Evolutionary conservation across 805 yeast genomes (phyloP), one percentile per base, ranked within the genome.

Genomic region (Candida verbasci): DNA sequence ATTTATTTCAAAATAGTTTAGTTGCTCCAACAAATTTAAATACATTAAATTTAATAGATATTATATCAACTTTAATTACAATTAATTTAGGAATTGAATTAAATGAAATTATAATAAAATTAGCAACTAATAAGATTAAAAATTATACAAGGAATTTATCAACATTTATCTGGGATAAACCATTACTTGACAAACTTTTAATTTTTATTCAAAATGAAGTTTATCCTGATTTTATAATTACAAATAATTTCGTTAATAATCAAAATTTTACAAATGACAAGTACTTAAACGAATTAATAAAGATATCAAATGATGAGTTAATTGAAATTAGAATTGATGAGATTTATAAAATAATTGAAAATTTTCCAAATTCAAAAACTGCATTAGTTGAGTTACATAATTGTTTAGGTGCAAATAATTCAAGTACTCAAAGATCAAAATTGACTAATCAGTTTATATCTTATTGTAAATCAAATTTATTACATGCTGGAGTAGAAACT

Each of bases 401-500:
- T 22, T 78, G 84, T 41, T 48, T 83, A 30, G 29, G 24, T 37
- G 49, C 65, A 1, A 52, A 48, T 5, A 35, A 30, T 37, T 50
- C 65, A 1, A 52, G 48, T 5, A 12, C 4, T 17, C 83, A 81
- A 38, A 59, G 88, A 39, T 56, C 75, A 2, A 53, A 56, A 7
- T 55, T 82, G 4, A 83, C 82, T 3, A 59, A 60, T 9, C 52
- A 57, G 0, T 85, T 82, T 43, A 72, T 70, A 6, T 41, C 47
- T 0, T 48, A 60, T 1, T 74, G 83, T 38, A 52, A 64, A 16
- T 50, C 47, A 23, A 54, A 71, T 23, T 52, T 88, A 9, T 62
- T 89, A 15, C 93, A 86, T 48, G 82, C 95, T 3, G 95, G 96
- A 15, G 74, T 83, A 1, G 78, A 83, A 46, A 91, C 97, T 0